Evolutionary conservation across 2,329 filamentous ascomycete genomes (phyloP).

Genomic region (Trichoderma cornu-damae): DNA sequence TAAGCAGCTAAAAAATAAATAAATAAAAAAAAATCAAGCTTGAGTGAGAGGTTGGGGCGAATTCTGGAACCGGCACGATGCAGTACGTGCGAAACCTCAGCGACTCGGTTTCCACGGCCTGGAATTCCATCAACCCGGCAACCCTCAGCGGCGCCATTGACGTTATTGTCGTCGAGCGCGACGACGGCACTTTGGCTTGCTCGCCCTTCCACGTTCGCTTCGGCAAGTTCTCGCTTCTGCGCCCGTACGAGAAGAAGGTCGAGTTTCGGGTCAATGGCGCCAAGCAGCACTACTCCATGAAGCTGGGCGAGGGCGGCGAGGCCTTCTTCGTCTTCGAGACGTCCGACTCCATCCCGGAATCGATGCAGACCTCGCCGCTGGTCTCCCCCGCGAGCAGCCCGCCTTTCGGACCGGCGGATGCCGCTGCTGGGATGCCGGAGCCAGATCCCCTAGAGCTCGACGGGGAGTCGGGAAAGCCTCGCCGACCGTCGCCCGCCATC

Average conservation of each 20-base stretch:
- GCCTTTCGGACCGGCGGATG: conserved; percentile 45
- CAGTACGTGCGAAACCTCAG: conserved; percentile 97
- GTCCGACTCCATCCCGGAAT: conserved; percentile 82
- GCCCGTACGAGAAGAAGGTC: conserved; percentile 97
- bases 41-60: neutral
- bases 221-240: conserved; percentile 93
- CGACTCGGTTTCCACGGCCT: conserved; percentile 94
- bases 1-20: too few relatives aligned
- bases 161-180: conserved; percentile 95
- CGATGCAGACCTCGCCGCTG: conserved; percentile 87
- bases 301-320: conserved; percentile 93
- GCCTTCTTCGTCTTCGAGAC: conserved; percentile 99
- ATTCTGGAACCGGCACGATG: conserved; percentile 52
- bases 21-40: too few relatives aligned
- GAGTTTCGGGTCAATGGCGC: conserved; percentile 92
- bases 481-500: conserved; percentile 43
- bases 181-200: conserved; percentile 83
- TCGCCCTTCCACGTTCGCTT: conserved; percentile 98
- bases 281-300: conserved; percentile 95
- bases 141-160: conserved; percentile 97
- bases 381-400: conserved; percentile 88
- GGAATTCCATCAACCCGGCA: conserved; percentile 98
- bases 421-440: conserved; percentile 49
- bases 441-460: conserved; percentile 67
- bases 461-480: conserved; percentile 31